Evolutionary conservation across 441 rosid species (phyloP).

Genomic region (Croton laevigatus): DNA sequence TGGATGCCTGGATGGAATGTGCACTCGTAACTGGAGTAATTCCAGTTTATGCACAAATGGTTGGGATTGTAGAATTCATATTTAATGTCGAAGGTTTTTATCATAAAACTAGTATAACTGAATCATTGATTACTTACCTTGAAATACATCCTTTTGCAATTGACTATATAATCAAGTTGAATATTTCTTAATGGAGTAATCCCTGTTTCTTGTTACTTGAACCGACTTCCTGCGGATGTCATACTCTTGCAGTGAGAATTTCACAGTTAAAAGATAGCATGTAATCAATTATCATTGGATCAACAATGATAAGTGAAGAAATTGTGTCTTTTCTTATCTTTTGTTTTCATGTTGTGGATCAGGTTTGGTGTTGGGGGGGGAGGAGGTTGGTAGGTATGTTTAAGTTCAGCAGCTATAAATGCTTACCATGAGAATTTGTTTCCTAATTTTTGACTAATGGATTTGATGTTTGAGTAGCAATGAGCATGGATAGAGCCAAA

Average conservation of each 20-base stretch:
- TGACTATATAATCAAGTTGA: background rate
- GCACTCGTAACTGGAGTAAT: background rate
- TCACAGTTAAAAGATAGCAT: background rate
- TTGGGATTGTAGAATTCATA: conserved; percentile 9
- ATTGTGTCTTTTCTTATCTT: background rate
- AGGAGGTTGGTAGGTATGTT: background rate
- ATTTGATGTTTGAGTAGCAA: background rate
- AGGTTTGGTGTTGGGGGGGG: background rate
- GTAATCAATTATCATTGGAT: background rate
- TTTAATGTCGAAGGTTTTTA: background rate
- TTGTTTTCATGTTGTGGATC: background rate
- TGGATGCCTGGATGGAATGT: background rate
- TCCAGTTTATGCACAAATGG: background rate
- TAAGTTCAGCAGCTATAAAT: background rate
- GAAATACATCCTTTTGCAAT: background rate
- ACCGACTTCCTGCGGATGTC: background rate
- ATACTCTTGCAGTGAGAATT: background rate
- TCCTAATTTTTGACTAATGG: background rate
- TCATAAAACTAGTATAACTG: background rate
- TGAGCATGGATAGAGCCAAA: background rate
- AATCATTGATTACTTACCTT: background rate
- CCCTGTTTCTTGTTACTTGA: background rate
- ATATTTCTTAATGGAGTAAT: background rate
- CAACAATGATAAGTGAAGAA: background rate
- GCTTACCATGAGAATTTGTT: background rate